Evolutionary conservation across 257 asterid genomes (phyloP), one percentile per base, ranked within the genome.

Genomic region (Scutellaria barbata): DNA sequence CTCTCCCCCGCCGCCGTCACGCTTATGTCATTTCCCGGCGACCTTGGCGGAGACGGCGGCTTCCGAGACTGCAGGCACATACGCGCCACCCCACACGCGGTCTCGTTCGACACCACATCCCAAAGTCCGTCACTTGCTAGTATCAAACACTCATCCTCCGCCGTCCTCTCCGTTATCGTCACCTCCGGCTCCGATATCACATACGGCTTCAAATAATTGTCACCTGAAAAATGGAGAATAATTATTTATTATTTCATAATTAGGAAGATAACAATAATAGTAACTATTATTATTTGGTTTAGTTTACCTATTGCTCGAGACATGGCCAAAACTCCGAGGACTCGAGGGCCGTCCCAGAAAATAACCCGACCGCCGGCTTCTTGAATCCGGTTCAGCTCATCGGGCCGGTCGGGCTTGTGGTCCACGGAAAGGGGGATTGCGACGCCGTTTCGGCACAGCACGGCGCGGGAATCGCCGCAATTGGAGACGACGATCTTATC

Each of bases 391-490:
- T 57, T 76, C 68, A 94, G 74, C 25, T 94, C 98, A 59, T 94
- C 98, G 0, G 96, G 96, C 16, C 96, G 85, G 73, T 94, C 97
- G 45, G 98, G 98, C 95, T 95, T 95, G 53, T 95, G 99, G 74
- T 95, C 99, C 1, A 79, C 79, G 5, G 99, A 92, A 1, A 95
- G 94, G 10, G 99, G 98, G 53, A 87, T 73, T 0, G 98, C 94
- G 13, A 79, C 84, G 72, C 99, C 97, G 79, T 82, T 85, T 0
- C 99, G 95, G 74, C 97, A 87, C 0, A 95, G 95, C 0, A 95
- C 96, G 9, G 99, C 98, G 5, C 99, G 96, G 8, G 99, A 95
- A 66, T 95, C 99, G 3, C 99, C 99, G 53, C 99, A 92, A 50
- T 95, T 95, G 0, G 99, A 87, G 3, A 95, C 90, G 9, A 95